Base-by-base conservation (phyloP, 257 asterid species). In the Nicotiana knightiana region DNA sequence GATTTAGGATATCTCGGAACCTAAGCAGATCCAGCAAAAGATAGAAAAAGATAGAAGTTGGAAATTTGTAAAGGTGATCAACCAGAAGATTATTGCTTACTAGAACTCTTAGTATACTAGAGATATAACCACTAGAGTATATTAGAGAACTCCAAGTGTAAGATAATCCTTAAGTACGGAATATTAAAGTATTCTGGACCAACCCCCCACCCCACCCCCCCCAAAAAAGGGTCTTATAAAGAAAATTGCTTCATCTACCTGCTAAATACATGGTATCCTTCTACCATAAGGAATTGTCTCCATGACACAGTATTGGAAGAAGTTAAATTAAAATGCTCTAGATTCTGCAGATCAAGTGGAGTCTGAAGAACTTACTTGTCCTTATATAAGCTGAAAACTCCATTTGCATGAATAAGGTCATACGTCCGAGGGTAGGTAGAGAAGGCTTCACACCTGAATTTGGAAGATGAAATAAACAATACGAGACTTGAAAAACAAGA, bases 361-460 rank as follows among this genome's bases (percentile, higher is more conserved):
- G 83, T 78, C 17, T 5, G 39, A 67, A 79, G 21, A 32, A 76
- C 89, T 88, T 73, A 88, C 91, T 86, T 82, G 78, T 81, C 87
- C 85, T 88, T 84, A 79, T 88, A 88, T 83, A 88, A 77, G 85
- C 83, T 88, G 70, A 88, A 88, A 79, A 88, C 30, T 16, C 89
- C 88, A 28, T 80, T 82, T 57, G 89, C 89, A 64, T 88, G 91
- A 76, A 88, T 88, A 30, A 88, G 87, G 81, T 88, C 91, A n/a
- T 86, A 88, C 17, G 88, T 82, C 76, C 91, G 83, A 16, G 91
- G 91, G 78, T 86, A 88, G 43, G 91, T 86, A 46, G 91, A 88
- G 83, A 88, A 86, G 54, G 86, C 88, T 81, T 88, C 91, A 13
- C 91, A 88, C 91, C 91, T 88, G 84, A 59, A 77, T 51, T 73